A percentile compares a stretch with the other conserved stretches of the same genome.
phyloP scores from a whole-genome alignment of 371 early-diverging fungal genomes.

The Apophysomyces ossiformis region DNA sequence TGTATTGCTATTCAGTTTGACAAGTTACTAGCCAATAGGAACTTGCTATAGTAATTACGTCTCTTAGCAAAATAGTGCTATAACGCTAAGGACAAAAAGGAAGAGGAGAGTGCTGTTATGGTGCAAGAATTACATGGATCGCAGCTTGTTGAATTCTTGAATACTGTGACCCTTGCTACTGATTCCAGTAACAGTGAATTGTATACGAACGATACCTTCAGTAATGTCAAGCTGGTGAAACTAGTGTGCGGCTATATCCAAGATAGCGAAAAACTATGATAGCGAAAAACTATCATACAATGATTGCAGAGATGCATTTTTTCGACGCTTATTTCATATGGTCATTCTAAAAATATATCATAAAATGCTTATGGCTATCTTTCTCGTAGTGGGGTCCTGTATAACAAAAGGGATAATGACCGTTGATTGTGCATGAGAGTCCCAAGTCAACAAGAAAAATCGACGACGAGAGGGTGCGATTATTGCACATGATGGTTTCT shows the following conservation, averaged over 20 bases:
- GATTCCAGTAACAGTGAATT: not conserved
- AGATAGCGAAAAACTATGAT: constrained; percentile 1
- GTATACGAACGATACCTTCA: not conserved
- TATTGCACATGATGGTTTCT: constrained; percentile 1
- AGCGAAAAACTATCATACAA: not conserved
- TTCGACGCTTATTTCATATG: not conserved
- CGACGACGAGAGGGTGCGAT: not conserved
- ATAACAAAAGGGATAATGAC: not conserved
- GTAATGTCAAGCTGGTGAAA: not conserved
- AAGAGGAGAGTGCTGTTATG: not conserved
- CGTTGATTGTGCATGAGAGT: not conserved
- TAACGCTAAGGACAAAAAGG: not conserved
- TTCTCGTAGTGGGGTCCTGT: not conserved
- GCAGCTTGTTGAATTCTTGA: constrained; percentile 4
- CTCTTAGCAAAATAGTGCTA: too few relatives aligned
- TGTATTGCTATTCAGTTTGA: too few relatives aligned
- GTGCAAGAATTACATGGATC: constrained; percentile 2
- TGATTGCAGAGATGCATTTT: not conserved
- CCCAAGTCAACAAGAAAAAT: not conserved
- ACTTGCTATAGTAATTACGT: too few relatives aligned
- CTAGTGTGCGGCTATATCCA: not conserved
- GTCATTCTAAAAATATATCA: not conserved
- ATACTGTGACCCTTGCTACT: not conserved
- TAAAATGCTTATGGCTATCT: not conserved
- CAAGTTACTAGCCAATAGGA: too few relatives aligned